Conservation (phyloP, 1,284 basidiomycete genomes). For the Pterulicium gracile region DNA sequence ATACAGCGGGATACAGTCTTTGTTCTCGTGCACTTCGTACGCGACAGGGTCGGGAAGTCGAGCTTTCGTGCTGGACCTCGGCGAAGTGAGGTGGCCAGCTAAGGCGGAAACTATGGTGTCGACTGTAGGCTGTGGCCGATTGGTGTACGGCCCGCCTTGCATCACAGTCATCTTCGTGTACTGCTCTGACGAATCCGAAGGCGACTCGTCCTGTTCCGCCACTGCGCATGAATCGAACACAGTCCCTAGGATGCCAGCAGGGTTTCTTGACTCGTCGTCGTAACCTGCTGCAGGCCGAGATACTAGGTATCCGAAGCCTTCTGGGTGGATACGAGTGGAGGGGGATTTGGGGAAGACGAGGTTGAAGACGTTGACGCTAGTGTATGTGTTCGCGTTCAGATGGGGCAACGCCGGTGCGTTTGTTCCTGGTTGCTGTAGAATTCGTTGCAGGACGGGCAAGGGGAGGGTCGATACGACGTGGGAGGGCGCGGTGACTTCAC, state of each 20-base stretch:
- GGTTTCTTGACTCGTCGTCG: conserved; percentile 20
- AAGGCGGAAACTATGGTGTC: conserved; percentile 36
- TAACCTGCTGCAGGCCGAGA: conserved; percentile 58
- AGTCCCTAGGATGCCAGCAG: conserved; percentile 61
- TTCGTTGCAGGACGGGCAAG: conserved; percentile 47
- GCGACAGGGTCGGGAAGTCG: conserved; percentile 51
- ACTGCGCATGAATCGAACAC: conserved; percentile 79
- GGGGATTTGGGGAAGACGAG: conserved; percentile 56
- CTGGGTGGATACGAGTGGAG: conserved; percentile 47
- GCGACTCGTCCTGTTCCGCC: conserved; percentile 49
- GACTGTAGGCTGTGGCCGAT: conserved; percentile 17
- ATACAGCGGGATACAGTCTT: conserved; percentile 77
- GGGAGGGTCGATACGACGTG: conserved; percentile 65
- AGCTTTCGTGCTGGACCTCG: conserved; percentile 27
- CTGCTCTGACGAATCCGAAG: conserved; percentile 14
- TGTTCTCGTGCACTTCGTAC: conserved; percentile 46
- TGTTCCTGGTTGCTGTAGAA: conserved; percentile 28
- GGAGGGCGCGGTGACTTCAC: conserved; percentile 30
- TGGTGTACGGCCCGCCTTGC: conserved; percentile 75
- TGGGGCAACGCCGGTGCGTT: conserved; percentile 25
- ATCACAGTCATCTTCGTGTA: conserved; percentile 81
- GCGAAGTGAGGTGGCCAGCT: conserved; percentile 51
- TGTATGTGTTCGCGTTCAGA: conserved; percentile 45
- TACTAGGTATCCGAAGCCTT: conserved; percentile 91
- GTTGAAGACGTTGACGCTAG: conserved; percentile 66